Evolutionary conservation across 108 stramenopile species (phyloP).

Genomic region (Schizochytrium sp.): DNA sequence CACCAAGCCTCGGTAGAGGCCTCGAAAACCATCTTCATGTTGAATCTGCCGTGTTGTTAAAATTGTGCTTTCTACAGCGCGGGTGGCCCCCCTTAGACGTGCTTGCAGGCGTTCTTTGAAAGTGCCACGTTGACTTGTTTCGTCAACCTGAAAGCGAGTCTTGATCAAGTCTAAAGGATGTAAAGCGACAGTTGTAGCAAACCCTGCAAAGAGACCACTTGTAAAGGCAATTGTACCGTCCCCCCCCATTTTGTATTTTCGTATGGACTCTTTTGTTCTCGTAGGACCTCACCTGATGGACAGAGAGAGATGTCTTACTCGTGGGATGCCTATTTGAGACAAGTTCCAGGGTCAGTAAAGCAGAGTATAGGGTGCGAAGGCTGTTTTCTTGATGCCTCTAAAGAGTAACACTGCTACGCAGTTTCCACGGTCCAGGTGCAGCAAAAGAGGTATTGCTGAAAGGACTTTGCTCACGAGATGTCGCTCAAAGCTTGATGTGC

Average conservation of each 20-base stretch:
- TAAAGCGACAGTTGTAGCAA: slow-evolving; percentile 72
- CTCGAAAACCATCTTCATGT: slow-evolving; percentile 83
- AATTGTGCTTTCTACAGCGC: neutral
- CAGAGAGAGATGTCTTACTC: neutral
- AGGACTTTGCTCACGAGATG: too few relatives aligned
- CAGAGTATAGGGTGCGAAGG: neutral
- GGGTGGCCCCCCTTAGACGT: slow-evolving; percentile 4
- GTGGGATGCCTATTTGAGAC: neutral
- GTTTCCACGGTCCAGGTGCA: too few relatives aligned
- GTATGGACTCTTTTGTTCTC: neutral
- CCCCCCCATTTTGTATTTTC: neutral
- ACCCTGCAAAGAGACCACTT: slow-evolving; percentile 52
- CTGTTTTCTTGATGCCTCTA: neutral
- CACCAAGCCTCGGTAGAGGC: slow-evolving; percentile 89
- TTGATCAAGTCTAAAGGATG: slow-evolving; percentile 96
- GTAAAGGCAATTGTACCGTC: slow-evolving; percentile 17
- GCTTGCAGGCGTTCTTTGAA: neutral
- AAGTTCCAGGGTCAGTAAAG: neutral
- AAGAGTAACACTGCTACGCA: too few relatives aligned
- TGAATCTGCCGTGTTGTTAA: slow-evolving; percentile 76
- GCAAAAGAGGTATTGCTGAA: too few relatives aligned
- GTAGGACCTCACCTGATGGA: neutral
- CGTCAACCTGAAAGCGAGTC: slow-evolving; percentile 89
- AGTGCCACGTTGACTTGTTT: slow-evolving; percentile 61
- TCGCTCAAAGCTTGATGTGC: too few relatives aligned